A percentile compares a stretch with the other conserved stretches of the same genome.
phyloP scores from a whole-genome alignment of 2,329 filamentous ascomycete genomes.

The Colletotrichum higginsianum region DNA sequence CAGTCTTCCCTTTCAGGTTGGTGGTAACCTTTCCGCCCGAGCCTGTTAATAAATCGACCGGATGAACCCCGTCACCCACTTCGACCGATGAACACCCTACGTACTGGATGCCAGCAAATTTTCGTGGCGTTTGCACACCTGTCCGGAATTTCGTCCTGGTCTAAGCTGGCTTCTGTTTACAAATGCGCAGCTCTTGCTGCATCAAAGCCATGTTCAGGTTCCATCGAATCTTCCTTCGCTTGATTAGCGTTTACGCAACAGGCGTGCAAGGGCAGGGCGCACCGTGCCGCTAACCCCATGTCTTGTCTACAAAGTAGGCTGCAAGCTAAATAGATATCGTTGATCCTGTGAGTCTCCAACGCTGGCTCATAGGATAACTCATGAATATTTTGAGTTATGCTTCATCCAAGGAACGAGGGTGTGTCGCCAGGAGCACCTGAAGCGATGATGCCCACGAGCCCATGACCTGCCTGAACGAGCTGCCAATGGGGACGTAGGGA shows the following conservation, averaged over 20 bases:
- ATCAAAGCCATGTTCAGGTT: conserved; percentile 6
- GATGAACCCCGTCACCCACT: conserved; percentile 36
- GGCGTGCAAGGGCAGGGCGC: conserved; percentile 15
- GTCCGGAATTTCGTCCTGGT: conserved; percentile 15
- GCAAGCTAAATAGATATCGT: background rate
- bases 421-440: conserved; percentile 5
- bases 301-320: background rate
- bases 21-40: conserved; percentile 34
- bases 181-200: background rate
- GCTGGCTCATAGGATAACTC: background rate
- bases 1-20: conserved; percentile 42
- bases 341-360: background rate
- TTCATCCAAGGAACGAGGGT: background rate
- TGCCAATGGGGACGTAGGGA: background rate
- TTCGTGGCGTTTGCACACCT: conserved; percentile 3
- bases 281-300: conserved; percentile 7
- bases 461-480: conserved; percentile 17
- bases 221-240: conserved; percentile 30
- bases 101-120: background rate
- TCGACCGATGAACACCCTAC: conserved; percentile 13
- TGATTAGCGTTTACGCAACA: conserved; percentile 15
- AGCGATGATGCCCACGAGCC: conserved; percentile 2
- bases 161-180: background rate
- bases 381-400: background rate
- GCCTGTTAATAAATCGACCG: conserved; percentile 23